Evolutionary conservation across 345 rosid species (phyloP).

Genomic region (Dimocarpus longan): DNA sequence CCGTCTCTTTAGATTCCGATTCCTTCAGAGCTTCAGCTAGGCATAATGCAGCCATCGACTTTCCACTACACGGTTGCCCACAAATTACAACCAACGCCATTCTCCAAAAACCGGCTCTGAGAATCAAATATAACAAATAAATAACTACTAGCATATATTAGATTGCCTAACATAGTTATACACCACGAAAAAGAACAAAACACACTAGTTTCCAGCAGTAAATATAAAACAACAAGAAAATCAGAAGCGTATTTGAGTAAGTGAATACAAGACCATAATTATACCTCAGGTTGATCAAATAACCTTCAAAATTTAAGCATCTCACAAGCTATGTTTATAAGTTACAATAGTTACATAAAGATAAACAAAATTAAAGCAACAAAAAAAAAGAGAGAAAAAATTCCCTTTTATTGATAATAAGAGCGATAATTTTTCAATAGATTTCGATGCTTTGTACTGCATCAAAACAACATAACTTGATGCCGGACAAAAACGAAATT

Average conservation of each 20-base stretch:
- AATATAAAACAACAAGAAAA: neutral
- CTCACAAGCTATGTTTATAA: neutral
- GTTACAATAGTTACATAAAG: neutral
- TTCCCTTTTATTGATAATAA: no score
- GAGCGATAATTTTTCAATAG: neutral
- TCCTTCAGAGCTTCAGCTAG: conserved; percentile 70
- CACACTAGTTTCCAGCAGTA: neutral
- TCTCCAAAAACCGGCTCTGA: neutral
- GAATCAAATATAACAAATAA: neutral
- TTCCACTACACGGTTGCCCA: conserved; percentile 97
- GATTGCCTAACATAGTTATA: neutral
- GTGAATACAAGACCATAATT: neutral
- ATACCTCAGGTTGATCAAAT: neutral
- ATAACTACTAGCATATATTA: neutral
- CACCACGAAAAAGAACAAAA: no score
- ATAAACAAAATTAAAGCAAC: no score
- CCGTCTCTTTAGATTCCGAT: conserved; percentile 57
- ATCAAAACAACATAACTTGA: neutral
- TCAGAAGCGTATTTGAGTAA: neutral
- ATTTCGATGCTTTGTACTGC: neutral
- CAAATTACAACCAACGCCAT: conserved; percentile 95
- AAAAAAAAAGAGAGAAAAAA: neutral
- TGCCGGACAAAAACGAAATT: neutral
- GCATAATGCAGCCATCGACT: conserved; percentile 66
- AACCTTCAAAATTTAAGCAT: no score